Evolutionary conservation across 345 rosid species (phyloP).

Genomic region (Nasturtium officinale): DNA sequence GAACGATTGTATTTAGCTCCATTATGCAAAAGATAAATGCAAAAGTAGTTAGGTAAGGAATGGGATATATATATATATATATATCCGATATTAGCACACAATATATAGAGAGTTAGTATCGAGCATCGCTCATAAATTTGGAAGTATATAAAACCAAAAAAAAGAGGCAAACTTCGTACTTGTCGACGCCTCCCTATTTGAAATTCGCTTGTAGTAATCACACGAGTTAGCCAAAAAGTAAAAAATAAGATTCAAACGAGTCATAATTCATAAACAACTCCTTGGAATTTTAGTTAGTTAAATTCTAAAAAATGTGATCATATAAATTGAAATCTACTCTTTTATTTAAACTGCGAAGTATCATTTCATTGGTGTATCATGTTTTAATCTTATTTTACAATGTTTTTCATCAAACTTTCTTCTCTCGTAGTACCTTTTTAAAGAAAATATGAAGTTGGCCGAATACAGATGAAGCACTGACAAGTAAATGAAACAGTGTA

Average conservation of each 20-base stretch:
- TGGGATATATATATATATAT: conserved; percentile 34
- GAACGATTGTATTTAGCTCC: conserved; percentile 34
- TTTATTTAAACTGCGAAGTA: neutral
- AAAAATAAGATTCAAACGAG: neutral
- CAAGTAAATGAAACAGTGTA: neutral
- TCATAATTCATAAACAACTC: neutral
- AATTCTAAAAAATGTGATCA: conserved; percentile 8
- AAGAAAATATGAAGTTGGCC: neutral
- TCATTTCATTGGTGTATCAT: neutral
- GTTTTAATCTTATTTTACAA: neutral
- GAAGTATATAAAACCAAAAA: neutral
- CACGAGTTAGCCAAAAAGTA: neutral
- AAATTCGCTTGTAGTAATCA: neutral
- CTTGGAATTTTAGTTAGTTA: neutral
- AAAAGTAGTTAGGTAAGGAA: conserved; percentile 40
- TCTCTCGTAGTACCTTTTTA: neutral
- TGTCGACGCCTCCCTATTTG: conserved; percentile 3
- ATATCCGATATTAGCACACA: conserved; percentile 4
- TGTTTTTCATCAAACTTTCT: neutral
- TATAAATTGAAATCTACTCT: conserved; percentile 3
- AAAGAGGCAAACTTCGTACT: conserved; percentile 14
- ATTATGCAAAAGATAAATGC: conserved; percentile 35
- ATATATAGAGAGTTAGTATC: neutral
- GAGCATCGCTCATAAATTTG: conserved; percentile 1
- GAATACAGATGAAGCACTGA: neutral